A percentile compares a stretch with the other conserved stretches of the same genome.
phyloP scores from a whole-genome alignment of 139 green algal species.

The Micromonas pusilla region DNA sequence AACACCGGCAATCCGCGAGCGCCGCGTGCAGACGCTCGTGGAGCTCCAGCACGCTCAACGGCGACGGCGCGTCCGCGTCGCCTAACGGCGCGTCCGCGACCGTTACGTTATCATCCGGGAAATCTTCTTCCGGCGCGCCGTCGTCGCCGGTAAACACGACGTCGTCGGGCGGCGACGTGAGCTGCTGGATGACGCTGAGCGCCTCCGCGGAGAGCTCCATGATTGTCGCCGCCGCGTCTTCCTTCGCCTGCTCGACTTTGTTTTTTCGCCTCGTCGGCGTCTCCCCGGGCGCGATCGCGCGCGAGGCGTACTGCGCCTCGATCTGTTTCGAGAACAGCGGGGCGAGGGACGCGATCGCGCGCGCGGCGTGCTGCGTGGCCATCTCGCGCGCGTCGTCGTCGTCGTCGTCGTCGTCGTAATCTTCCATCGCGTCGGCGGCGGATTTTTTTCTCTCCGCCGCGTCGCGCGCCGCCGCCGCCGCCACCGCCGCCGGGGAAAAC shows the following conservation, averaged over 20 bases:
- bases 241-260: neutral
- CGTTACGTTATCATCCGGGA: neutral
- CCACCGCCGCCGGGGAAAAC: neutral
- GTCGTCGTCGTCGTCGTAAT: neutral
- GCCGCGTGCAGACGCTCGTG: conserved; percentile 3
- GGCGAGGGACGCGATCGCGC: neutral
- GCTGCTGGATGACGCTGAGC: neutral
- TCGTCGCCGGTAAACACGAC: neutral
- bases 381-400: neutral
- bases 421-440: neutral
- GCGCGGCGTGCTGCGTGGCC: neutral
- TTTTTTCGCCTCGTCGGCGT: neutral
- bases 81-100: neutral
- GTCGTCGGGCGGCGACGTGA: neutral
- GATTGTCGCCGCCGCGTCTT: neutral
- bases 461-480: neutral
- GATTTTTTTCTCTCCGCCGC: neutral
- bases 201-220: neutral
- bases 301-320: neutral
- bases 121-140: neutral
- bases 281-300: neutral
- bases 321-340: neutral
- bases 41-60: neutral
- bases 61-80: too few species aligned
- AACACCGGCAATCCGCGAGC: conserved; percentile 7